Evolutionary conservation across 306 rosid species (phyloP), one percentile per base, ranked within the genome.

Genomic region (Prunus fruticosa): DNA sequence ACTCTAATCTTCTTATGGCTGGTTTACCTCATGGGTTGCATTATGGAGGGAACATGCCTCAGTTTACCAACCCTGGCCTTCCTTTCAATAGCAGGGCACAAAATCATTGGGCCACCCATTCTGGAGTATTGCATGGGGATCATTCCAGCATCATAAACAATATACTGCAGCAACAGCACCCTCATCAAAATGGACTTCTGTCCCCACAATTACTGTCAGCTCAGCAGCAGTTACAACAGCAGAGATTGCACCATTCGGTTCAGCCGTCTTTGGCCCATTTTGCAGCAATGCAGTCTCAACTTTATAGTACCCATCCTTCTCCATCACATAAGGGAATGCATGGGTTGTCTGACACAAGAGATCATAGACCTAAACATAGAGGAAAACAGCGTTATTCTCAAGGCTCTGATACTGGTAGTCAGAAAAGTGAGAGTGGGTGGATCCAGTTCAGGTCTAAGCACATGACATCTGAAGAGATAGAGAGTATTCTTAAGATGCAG

Each of bases 401-500:
- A 82, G 89, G 90, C 60, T 86, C 86, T 79, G 99, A 96, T 80
- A 77, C 82, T 66, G 69, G 82, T 84, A 73, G 81, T 84, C 88
- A 79, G 69, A 92, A 68, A 76, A 84, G 77, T 81, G 91, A 87
- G 32, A 78, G 76, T 77, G 98, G 98, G 25, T 89, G 90, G 93
- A 89, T 96, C 43, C 90, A 89, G 70, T 93, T 88, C 73, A 87
- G 97, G 78, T 93, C 97, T 13, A 96, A 93, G 86, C 84, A 83
- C 81, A 93, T 96, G 99, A 76, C 88, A 13, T 79, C 94, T 8
- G 97, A 93, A 74, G 99, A 96, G 84, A 78, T 96, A 68, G 99
- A 96, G 83, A 86, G 91, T 81, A 96, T 96, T 83, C 91, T 93
- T 77, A 89, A 96, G 84, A 86, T 96, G 94, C 99, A 96, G 83